Conservation (phyloP, 2,329 filamentous ascomycete genomes). For the Ophiognomonia clavigignenti-juglandacearum region DNA sequence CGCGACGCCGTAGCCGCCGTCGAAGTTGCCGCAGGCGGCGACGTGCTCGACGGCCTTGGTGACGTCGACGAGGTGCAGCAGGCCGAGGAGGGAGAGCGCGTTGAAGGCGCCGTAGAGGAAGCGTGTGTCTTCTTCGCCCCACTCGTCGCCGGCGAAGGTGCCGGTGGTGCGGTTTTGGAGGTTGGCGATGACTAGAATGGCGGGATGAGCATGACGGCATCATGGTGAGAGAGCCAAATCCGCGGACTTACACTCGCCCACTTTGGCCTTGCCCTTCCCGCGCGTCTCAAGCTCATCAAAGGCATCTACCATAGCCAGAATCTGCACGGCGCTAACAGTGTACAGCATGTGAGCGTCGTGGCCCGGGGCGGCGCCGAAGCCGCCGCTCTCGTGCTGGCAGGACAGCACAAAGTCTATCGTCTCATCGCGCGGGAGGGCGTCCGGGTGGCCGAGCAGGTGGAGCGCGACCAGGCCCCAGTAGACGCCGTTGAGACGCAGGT, state of each 20-base stretch:
- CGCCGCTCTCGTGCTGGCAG: conserved; percentile 84
- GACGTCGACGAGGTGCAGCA: conserved; percentile 71
- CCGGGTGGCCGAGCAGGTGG: conserved; percentile 74
- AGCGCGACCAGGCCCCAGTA: conserved; percentile 95
- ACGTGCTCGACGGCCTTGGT: conserved; percentile 76
- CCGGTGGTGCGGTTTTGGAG: conserved; percentile 79
- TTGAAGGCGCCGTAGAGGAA: conserved; percentile 91
- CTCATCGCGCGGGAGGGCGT: conserved; percentile 73
- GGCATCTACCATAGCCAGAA: conserved; percentile 80
- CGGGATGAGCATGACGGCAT: conserved; percentile 17
- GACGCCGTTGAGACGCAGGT: conserved; percentile 88
- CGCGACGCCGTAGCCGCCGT: conserved; percentile 85
- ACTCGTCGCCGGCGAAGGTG: conserved; percentile 90
- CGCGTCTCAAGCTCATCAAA: conserved; percentile 74
- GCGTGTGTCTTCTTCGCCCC: conserved; percentile 92
- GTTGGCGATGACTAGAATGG: conserved; percentile 62
- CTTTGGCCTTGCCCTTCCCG: conserved; percentile 64
- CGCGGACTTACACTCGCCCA: conserved; percentile 68
- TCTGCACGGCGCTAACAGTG: conserved; percentile 91
- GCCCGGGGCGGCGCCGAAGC: conserved; percentile 88
- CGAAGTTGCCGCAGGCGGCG: conserved; percentile 81
- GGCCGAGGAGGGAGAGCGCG: conserved; percentile 75
- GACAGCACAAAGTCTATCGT: conserved; percentile 91
- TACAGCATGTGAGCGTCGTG: conserved; percentile 97
- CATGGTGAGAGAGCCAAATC: background rate